Conservation (phyloP, 1,284 basidiomycete genomes). For the Mycosarcoma mackinlayi region DNA sequence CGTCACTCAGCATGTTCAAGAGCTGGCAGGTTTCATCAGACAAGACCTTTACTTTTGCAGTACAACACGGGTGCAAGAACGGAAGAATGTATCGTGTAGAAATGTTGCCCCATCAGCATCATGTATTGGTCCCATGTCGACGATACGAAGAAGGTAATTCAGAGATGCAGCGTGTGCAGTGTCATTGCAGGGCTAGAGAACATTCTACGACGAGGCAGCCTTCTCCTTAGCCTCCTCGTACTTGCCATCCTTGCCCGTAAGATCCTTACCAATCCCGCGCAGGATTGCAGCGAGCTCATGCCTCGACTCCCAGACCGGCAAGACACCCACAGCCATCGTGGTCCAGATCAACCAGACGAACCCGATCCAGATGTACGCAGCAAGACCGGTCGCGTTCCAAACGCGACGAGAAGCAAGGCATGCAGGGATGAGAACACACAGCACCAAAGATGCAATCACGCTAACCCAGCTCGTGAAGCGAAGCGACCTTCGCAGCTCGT, state of each 20-base stretch:
- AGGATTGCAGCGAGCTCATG: constrained; percentile 75
- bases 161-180: too few species aligned
- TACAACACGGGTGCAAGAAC: too few species aligned
- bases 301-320: constrained; percentile 85
- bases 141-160: too few species aligned
- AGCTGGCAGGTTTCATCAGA: too few species aligned
- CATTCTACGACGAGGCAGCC: constrained; percentile 7
- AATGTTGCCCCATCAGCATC: too few species aligned
- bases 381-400: constrained; percentile 59
- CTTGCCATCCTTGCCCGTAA: constrained; percentile 44
- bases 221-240: background rate
- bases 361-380: constrained; percentile 70
- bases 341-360: constrained; percentile 84
- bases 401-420: constrained; percentile 46
- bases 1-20: too few species aligned
- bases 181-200: too few species aligned
- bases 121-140: too few species aligned
- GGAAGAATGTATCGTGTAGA: too few species aligned
- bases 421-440: constrained; percentile 61
- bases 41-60: too few species aligned
- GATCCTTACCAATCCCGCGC: constrained; percentile 72
- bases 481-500: constrained; percentile 35
- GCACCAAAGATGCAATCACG: constrained; percentile 42
- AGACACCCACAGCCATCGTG: constrained; percentile 77
- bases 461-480: constrained; percentile 45